phyloP scores from a whole-genome alignment of 2,329 filamentous ascomycete species.

The Calycina marina region DNA sequence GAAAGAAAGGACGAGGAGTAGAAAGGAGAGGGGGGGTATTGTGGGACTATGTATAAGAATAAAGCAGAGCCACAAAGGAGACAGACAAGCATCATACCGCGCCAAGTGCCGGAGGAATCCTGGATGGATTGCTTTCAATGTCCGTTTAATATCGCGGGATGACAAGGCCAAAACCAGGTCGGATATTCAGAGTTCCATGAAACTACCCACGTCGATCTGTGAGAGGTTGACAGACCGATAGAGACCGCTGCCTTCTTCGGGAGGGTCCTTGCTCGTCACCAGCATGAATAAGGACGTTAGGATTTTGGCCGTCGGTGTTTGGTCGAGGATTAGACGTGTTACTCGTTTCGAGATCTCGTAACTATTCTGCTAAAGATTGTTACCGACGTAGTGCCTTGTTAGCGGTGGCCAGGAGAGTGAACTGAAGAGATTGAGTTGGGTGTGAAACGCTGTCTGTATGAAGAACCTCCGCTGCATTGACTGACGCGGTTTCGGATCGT shows the following conservation, averaged over 20 bases:
- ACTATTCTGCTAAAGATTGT: neutral
- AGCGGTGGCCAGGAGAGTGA: neutral
- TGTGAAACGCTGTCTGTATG: constrained; percentile 1
- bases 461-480: neutral
- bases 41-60: too few species aligned
- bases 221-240: neutral
- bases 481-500: too few species aligned
- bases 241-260: neutral
- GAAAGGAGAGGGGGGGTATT: constrained; percentile 18
- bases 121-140: neutral
- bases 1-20: constrained; percentile 22
- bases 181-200: too few species aligned
- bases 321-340: constrained; percentile 29
- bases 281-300: constrained; percentile 11
- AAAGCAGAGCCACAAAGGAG: too few species aligned
- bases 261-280: constrained; percentile 9
- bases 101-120: neutral
- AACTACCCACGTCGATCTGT: too few species aligned
- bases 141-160: neutral
- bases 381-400: neutral
- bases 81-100: constrained; percentile 2
- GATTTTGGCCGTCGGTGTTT: constrained; percentile 2
- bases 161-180: neutral
- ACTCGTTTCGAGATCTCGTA: constrained; percentile 26
- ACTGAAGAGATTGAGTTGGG: neutral